phyloP scores from a whole-genome alignment of 768 basidiomycete genomes.

The Lanmaoa rubissima region DNA sequence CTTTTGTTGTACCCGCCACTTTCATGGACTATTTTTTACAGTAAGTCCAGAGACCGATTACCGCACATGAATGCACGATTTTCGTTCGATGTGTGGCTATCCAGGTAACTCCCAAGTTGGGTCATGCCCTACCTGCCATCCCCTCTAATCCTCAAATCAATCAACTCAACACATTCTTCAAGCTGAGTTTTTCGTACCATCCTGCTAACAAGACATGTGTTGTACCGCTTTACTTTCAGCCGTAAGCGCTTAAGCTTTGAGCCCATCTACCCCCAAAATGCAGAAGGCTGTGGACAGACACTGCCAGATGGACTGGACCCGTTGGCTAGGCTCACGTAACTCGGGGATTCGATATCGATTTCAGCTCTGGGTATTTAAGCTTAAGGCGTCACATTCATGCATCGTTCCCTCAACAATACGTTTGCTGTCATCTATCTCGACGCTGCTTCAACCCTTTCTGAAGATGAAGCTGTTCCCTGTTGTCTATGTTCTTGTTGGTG shows the following conservation, averaged over 20 bases:
- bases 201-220: too few relatives aligned
- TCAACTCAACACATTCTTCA: not conserved
- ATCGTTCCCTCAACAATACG: not conserved
- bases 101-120: too few relatives aligned
- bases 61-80: too few relatives aligned
- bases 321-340: too few relatives aligned
- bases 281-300: not conserved
- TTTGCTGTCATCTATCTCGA: not conserved
- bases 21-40: not conserved
- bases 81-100: too few relatives aligned
- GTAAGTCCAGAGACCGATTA: not conserved
- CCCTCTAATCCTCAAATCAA: not conserved
- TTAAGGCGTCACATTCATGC: not conserved
- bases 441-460: not conserved
- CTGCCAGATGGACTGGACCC: too few relatives aligned
- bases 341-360: not conserved
- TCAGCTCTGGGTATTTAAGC: conserved; percentile 1
- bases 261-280: not conserved
- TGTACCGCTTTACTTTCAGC: not conserved
- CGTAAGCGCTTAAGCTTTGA: not conserved
- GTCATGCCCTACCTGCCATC: not conserved
- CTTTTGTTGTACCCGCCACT: not conserved
- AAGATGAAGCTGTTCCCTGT: conserved; percentile 19
- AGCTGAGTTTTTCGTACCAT: not conserved
- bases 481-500: conserved; percentile 7